Conservation (phyloP, 768 basidiomycete genomes). For the Psilocybe azurescens region DNA sequence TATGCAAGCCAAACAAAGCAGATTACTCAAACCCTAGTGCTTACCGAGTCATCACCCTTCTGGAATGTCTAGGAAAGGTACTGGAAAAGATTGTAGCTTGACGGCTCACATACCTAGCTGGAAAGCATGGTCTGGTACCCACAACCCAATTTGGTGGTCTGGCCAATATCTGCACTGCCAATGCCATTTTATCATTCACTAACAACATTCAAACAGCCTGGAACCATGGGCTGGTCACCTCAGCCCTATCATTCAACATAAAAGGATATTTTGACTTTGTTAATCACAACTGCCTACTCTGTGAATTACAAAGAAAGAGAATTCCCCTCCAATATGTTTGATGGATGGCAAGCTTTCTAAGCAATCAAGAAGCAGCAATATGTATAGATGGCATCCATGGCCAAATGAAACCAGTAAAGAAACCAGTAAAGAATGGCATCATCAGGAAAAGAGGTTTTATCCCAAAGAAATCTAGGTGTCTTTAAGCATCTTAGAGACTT, state of each 20-base stretch:
- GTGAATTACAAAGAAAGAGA: constrained; percentile 23
- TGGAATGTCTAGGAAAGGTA: constrained; percentile 39
- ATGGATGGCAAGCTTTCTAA: constrained; percentile 29
- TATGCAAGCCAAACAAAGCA: constrained; percentile 40
- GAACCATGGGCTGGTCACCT: constrained; percentile 8
- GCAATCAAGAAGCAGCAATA: constrained; percentile 27
- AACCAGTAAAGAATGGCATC: constrained; percentile 5
- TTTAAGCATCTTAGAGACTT: no score
- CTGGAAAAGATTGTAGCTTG: constrained; percentile 32
- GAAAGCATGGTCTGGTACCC: constrained; percentile 27
- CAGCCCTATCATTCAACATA: constrained; percentile 32
- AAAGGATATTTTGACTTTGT: constrained; percentile 35
- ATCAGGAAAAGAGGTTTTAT: no score
- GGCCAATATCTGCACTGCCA: constrained; percentile 24
- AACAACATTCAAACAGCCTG: constrained; percentile 30
- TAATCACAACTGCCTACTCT: constrained; percentile 27
- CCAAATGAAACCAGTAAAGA: constrained; percentile 27
- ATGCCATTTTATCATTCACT: constrained; percentile 27
- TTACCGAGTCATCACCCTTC: constrained; percentile 38
- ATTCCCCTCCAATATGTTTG: constrained; percentile 24
- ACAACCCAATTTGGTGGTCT: constrained; percentile 28
- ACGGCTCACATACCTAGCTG: constrained; percentile 27
- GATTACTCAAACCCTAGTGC: constrained; percentile 39
- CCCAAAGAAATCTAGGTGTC: no score
- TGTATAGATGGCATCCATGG: constrained; percentile 28